Evolutionary conservation across 345 rosid species (phyloP).

Genomic region (Aquilaria yunnanensis): DNA sequence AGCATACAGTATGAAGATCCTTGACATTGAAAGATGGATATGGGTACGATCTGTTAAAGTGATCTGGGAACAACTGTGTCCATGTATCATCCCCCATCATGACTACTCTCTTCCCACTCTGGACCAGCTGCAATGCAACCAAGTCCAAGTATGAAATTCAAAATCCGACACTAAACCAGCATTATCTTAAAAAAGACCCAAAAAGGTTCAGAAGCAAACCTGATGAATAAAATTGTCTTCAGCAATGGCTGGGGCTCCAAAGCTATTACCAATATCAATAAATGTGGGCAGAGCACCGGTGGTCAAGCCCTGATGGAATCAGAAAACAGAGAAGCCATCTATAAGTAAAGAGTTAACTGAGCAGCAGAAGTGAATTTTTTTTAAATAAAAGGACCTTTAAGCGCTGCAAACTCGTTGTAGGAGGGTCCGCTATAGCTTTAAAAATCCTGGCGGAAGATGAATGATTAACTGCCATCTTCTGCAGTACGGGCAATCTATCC

Average conservation of each 20-base stretch:
- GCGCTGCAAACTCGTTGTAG: slow-evolving; percentile 92
- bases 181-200: neutral
- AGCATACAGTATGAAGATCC: slow-evolving; percentile 77
- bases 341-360: neutral
- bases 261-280: slow-evolving; percentile 87
- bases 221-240: slow-evolving; percentile 82
- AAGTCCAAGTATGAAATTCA: neutral
- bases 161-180: neutral
- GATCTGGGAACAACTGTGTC: slow-evolving; percentile 86
- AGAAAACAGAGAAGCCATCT: neutral
- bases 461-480: slow-evolving; percentile 48
- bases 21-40: slow-evolving; percentile 93
- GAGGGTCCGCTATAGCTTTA: slow-evolving; percentile 97
- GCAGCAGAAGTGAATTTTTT: neutral
- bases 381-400: slow-evolving; percentile 43
- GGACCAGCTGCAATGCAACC: slow-evolving; percentile 40
- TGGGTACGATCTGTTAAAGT: slow-evolving; percentile 78
- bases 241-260: slow-evolving; percentile 89
- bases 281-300: slow-evolving; percentile 96
- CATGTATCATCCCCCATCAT: slow-evolving; percentile 99
- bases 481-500: slow-evolving; percentile 66
- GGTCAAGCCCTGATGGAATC: slow-evolving; percentile 61
- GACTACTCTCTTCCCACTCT: slow-evolving; percentile 74
- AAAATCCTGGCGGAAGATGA: slow-evolving; percentile 71
- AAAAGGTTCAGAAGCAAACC: slow-evolving; percentile 27